These are phyloP conservation scores for Tulasnella sp. DNA, from an alignment of 768 basidiomycete species.

Conservation along the genomic window DNA sequence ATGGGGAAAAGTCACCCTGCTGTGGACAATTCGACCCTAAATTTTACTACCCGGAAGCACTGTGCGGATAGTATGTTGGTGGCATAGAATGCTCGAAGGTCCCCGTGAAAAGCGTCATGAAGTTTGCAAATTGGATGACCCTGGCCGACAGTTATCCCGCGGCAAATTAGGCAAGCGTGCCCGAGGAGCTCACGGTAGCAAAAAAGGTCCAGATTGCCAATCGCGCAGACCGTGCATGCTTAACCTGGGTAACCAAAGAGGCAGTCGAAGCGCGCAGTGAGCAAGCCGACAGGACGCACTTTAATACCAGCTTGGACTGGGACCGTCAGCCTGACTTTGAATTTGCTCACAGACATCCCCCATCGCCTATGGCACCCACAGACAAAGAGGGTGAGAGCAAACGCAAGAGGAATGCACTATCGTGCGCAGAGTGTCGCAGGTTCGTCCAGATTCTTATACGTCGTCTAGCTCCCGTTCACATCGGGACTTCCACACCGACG, in stretches of 20 bases:
- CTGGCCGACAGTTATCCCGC: no score
- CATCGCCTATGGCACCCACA: conserved; percentile 3
- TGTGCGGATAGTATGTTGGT: no score
- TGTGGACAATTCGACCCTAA: no score
- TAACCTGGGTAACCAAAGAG: conserved; percentile 3
- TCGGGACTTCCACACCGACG: conserved; percentile 1
- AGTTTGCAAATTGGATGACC: no score
- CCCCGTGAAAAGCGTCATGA: no score
- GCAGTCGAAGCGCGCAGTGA: background rate
- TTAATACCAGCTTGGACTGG: conserved; percentile 4
- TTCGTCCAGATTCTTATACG: background rate
- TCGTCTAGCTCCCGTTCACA: conserved; percentile 6
- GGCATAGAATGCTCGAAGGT: no score
- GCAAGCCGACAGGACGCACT: background rate
- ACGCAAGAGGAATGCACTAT: conserved; percentile 14
- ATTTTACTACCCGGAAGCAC: no score
- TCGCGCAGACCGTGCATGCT: no score
- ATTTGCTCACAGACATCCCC: background rate
- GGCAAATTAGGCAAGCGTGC: no score
- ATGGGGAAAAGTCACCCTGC: no score
- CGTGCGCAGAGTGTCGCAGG: conserved; percentile 19
- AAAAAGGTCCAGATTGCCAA: no score
- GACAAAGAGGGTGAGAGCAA: background rate
- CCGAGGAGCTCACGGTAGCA: no score
- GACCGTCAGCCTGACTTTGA: background rate